Conservation (phyloP, 495 filamentous ascomycete species). For the Tuber brumale region DNA sequence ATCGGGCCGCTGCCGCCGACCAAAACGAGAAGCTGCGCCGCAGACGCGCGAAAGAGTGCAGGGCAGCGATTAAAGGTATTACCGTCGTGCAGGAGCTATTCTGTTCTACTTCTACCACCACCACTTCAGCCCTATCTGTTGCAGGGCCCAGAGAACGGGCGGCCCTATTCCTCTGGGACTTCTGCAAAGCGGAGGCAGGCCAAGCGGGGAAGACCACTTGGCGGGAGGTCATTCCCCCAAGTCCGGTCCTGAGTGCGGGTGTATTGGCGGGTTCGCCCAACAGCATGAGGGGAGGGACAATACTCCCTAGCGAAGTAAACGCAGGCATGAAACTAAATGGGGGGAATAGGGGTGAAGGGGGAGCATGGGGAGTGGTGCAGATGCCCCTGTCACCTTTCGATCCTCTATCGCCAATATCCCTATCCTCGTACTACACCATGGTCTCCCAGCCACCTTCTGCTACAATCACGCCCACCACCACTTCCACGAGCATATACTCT, state of each 20-base stretch:
- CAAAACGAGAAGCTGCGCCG: constrained; percentile 29
- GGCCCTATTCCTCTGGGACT: constrained; percentile 41
- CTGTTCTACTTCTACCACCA: constrained; percentile 4
- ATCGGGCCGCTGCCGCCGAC: constrained; percentile 18
- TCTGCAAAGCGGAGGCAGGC: constrained; percentile 36
- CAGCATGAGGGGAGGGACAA: neutral
- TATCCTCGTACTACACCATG: constrained; percentile 27
- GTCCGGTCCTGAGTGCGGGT: constrained; percentile 13
- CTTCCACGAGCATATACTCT: neutral
- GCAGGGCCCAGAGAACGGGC: constrained; percentile 24
- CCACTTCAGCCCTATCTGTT: constrained; percentile 17
- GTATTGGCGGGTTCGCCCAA: constrained; percentile 22
- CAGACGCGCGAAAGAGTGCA: constrained; percentile 31
- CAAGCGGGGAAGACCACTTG: constrained; percentile 33
- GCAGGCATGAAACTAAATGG: constrained; percentile 22
- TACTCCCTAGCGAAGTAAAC: neutral
- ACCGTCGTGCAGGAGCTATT: constrained; percentile 41
- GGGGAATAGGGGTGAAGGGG: constrained; percentile 18
- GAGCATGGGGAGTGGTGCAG: constrained; percentile 8
- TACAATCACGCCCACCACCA: neutral
- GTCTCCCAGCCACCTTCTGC: constrained; percentile 9
- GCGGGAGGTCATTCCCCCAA: constrained; percentile 29
- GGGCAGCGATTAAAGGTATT: constrained; percentile 38
- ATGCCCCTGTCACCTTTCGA: constrained; percentile 32
- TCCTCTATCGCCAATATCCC: constrained; percentile 30